Evolutionary conservation across 1,284 basidiomycete genomes (phyloP).

Genomic region (Dichomitus squalens): DNA sequence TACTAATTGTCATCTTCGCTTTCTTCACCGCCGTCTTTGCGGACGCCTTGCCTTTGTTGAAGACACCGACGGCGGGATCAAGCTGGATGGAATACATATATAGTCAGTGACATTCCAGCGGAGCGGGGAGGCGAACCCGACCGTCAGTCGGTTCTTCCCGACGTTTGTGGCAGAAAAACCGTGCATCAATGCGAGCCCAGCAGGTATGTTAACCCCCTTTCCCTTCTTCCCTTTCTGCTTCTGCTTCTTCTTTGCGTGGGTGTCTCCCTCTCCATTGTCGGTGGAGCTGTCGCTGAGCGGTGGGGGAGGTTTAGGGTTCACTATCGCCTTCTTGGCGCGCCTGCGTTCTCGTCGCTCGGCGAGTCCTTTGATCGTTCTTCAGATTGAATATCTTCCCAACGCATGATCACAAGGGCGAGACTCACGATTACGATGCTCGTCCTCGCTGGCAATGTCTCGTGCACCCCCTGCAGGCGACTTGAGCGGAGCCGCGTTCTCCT

Average conservation of each 20-base stretch:
- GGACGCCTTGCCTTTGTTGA: constrained; percentile 73
- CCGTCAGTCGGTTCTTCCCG: constrained; percentile 70
- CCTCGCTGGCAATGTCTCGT: not conserved
- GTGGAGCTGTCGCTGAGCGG: constrained; percentile 2
- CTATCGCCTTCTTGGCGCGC: constrained; percentile 44
- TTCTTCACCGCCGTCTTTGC: constrained; percentile 36
- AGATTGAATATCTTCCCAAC: not conserved
- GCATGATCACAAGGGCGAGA: not conserved
- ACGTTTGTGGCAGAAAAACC: constrained; percentile 74
- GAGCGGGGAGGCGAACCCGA: constrained; percentile 32
- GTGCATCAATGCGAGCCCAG: constrained; percentile 71
- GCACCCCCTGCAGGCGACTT: not conserved
- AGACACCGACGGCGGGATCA: constrained; percentile 60
- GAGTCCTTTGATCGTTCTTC: constrained; percentile 28
- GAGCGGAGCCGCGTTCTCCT: not conserved
- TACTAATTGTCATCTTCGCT: constrained; percentile 14
- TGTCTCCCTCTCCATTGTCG: constrained; percentile 6
- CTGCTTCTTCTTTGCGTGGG: constrained; percentile 5
- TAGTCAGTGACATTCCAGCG: not conserved
- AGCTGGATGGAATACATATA: constrained; percentile 43
- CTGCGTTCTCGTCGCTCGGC: constrained; percentile 38
- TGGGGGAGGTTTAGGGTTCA: constrained; percentile 35
- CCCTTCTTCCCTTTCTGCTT: constrained; percentile 37
- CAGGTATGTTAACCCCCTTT: constrained; percentile 37
- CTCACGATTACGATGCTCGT: constrained; percentile 9